A percentile compares a stretch with the other conserved stretches of the same genome.
These are phyloP conservation scores for Hymenotorrendiella dingleyae DNA, from an alignment of 2,329 filamentous ascomycete species.

Conservation along the genomic window DNA sequence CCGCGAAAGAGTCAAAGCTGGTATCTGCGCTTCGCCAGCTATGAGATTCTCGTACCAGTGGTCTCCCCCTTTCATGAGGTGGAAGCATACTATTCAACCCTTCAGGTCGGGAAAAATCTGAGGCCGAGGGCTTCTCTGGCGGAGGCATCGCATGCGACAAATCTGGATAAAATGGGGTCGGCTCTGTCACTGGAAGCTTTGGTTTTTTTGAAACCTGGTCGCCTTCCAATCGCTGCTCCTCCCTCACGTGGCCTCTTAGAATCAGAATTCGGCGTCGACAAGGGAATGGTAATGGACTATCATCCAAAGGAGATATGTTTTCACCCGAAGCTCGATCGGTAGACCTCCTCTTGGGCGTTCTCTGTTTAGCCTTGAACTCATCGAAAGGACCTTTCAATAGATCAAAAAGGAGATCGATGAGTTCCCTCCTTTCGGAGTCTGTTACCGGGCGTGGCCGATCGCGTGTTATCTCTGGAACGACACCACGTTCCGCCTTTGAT, in stretches of 20 bases:
- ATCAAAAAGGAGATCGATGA: conserved; percentile 1
- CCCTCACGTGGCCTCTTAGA: conserved; percentile 1
- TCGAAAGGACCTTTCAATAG: not conserved
- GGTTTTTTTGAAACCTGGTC: not conserved
- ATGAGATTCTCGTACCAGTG: not conserved
- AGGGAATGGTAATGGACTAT: conserved; percentile 4
- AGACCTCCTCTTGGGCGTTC: not conserved
- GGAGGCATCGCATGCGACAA: conserved; percentile 2
- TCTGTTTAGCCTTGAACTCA: not conserved
- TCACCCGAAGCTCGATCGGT: no score
- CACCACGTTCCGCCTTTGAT: conserved; percentile 9
- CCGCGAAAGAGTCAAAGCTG: conserved; percentile 17
- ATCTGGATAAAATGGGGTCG: not conserved
- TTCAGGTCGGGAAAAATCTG: no score
- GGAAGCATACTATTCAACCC: no score
- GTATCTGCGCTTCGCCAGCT: conserved; percentile 7
- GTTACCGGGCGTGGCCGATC: not conserved
- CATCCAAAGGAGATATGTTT: conserved; percentile 1
- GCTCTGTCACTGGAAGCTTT: not conserved
- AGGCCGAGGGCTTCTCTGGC: no score
- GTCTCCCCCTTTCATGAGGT: not conserved
- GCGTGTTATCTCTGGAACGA: conserved; percentile 6
- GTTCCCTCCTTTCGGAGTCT: not conserved
- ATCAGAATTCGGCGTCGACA: not conserved
- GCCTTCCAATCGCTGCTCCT: not conserved